Base-by-base conservation (phyloP, 495 filamentous ascomycete genomes). In the Penicillium mononematosum region DNA sequence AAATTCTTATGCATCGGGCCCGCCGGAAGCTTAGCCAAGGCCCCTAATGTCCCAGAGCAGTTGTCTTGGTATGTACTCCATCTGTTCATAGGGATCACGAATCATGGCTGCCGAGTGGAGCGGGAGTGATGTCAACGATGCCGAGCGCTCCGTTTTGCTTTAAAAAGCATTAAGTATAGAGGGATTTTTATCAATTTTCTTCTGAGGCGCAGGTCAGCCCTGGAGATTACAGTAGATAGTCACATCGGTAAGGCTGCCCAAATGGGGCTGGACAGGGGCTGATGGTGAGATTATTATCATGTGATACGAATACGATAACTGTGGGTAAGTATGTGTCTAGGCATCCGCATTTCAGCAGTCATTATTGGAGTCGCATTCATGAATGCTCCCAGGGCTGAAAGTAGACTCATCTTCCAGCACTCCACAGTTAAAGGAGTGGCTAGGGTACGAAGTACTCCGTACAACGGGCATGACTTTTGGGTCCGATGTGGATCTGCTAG, bases 11-110 rank as follows among this genome's bases (percentile, higher is more conserved):
- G 56, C 49, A 53, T 51, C 58, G 59, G 61, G 62, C 27, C 49
- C n/a, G 50, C 61, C 61, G 64, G 68, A 68, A 64, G 65, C 55
- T 61, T 58, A 61, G 61, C 59, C 58, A 60, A 63, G 60, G 29
- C 49, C 17, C 19, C 39, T 56, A 52, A 51, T 24, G 47, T 52
- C 45, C 47, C 17, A 34, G 42, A 53, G 50, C 16, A 25, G 31
- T 50, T 34, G n/a, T 45, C 50, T 12, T 7, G 56, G 62, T 42
- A 59, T 50, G 45, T 50, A 45, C 56, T 36, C 11, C 27, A 32
- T 32, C 32, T 16, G 24, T 47, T 29, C 50, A 54, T 57, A 43
- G 59, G 50, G 58, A 27, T 51, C 51, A 32, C 58, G 39, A 63
- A 65, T 63, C 50, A 62, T 60, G 43, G 56, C 16, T n/a, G 36